Conservation (phyloP, 768 basidiomycete species). For the Austroboletus eburneus region DNA sequence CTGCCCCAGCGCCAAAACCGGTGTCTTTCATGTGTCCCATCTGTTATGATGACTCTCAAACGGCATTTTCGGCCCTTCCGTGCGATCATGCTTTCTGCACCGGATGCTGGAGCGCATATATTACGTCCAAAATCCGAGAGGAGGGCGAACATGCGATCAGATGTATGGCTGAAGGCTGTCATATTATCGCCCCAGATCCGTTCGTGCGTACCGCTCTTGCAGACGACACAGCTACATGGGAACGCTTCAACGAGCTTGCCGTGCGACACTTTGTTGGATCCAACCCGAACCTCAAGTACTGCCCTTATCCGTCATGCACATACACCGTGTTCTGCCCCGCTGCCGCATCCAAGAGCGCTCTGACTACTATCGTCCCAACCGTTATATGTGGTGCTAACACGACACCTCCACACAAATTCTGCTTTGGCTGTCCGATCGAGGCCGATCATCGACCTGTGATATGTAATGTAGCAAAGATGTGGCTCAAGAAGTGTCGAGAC, state of each 20-base stretch:
- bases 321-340: constrained; percentile 88
- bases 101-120: constrained; percentile 80
- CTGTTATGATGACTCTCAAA: constrained; percentile 80
- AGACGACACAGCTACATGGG: constrained; percentile 50
- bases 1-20: constrained; percentile 25
- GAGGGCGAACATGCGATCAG: constrained; percentile 70
- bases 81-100: constrained; percentile 87
- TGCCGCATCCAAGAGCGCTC: constrained; percentile 69
- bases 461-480: constrained; percentile 84
- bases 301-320: constrained; percentile 92
- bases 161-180: constrained; percentile 81
- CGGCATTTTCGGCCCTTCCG: constrained; percentile 64
- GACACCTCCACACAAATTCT: constrained; percentile 68
- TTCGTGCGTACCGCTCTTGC: constrained; percentile 58
- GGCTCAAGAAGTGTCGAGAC: constrained; percentile 96
- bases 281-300: constrained; percentile 82
- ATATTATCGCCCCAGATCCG: constrained; percentile 56
- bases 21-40: constrained; percentile 85
- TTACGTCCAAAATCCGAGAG: constrained; percentile 74
- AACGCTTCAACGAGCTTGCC: constrained; percentile 82
- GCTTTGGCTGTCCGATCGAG: constrained; percentile 90
- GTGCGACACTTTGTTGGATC: constrained; percentile 88
- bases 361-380: constrained; percentile 80
- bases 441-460: constrained; percentile 90
- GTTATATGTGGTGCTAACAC: constrained; percentile 76